Percentiles rank a stretch among this genome's conserved stretches.
phyloP scores from a whole-genome alignment of 2,329 filamentous ascomycete species.

The Aspergillus nomiae region DNA sequence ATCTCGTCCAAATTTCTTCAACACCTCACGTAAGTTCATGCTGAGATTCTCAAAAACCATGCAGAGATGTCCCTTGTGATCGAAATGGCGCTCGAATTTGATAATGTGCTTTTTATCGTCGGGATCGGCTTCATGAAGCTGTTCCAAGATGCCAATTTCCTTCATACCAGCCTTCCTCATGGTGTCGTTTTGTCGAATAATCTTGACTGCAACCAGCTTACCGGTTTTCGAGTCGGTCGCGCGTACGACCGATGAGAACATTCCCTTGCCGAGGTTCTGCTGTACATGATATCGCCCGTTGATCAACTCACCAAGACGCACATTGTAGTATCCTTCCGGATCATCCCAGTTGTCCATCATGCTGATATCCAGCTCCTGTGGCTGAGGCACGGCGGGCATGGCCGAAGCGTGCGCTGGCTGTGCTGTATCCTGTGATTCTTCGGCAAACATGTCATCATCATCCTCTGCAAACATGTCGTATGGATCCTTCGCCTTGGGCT shows the following conservation, averaged over 20 bases:
- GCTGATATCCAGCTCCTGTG: constrained; percentile 66
- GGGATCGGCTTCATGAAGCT: constrained; percentile 80
- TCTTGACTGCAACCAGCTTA: constrained; percentile 89
- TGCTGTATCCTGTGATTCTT: constrained; percentile 61
- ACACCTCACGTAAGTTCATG: constrained; percentile 87
- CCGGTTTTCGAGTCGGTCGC: constrained; percentile 76
- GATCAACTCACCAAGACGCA: constrained; percentile 86
- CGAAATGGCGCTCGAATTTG: constrained; percentile 81
- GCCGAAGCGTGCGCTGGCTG: constrained; percentile 51
- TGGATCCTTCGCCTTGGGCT: constrained; percentile 52
- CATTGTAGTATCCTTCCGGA: constrained; percentile 93
- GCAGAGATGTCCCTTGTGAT: constrained; percentile 92
- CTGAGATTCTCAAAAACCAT: constrained; percentile 95
- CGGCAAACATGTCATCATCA: constrained; percentile 85
- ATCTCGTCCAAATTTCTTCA: constrained; percentile 95
- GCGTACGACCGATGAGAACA: constrained; percentile 94
- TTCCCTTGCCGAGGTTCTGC: constrained; percentile 84
- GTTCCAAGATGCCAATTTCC: constrained; percentile 89
- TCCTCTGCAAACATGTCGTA: constrained; percentile 66
- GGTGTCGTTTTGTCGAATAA: constrained; percentile 94
- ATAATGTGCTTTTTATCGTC: constrained; percentile 92
- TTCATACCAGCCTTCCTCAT: constrained; percentile 89
- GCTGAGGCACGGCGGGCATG: constrained; percentile 53
- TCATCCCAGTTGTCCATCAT: constrained; percentile 94
- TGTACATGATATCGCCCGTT: constrained; percentile 88